These are phyloP conservation scores for Liriodendron chinense DNA, from an alignment of 164 flowering plant genomes.

Conservation along the genomic window DNA sequence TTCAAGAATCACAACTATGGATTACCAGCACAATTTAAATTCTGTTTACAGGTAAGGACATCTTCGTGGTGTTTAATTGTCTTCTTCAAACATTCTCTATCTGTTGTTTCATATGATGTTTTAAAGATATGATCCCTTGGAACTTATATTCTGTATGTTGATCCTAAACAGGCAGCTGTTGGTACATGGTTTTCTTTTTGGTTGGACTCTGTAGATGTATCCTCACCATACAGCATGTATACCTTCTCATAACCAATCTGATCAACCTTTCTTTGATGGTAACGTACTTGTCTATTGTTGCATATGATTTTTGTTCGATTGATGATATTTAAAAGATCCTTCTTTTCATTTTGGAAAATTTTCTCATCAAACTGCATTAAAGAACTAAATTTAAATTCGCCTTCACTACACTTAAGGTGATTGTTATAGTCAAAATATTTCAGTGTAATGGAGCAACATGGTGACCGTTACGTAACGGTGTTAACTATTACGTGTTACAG, in stretches of 20 bases:
- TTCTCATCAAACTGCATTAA: conserved; percentile 9
- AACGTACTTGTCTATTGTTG: conserved; percentile 56
- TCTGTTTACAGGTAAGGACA: conserved; percentile 54
- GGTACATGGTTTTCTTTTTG: conserved; percentile 71
- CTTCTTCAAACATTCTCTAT: background rate
- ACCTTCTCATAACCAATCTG: conserved; percentile 65
- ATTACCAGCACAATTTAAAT: conserved; percentile 44
- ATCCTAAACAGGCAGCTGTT: conserved; percentile 57
- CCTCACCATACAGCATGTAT: conserved; percentile 96
- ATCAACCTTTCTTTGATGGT: conserved; percentile 58
- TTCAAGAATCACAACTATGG: conserved; percentile 54
- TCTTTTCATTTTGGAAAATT: background rate
- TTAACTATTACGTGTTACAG: too few relatives aligned
- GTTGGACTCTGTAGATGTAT: conserved; percentile 53
- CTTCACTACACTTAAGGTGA: too few relatives aligned
- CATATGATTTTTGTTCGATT: background rate
- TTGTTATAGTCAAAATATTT: too few relatives aligned
- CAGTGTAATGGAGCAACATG: too few relatives aligned
- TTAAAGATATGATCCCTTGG: background rate
- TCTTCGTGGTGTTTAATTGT: conserved; percentile 6
- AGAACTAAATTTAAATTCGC: background rate
- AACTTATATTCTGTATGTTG: conserved; percentile 4
- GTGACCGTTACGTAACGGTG: too few relatives aligned
- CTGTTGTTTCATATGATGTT: background rate
- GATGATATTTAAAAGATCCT: background rate